These are phyloP conservation scores for Pseudoscleropodium purum DNA, from an alignment of 225 moss, liverwort and hornwort species.

Conservation along the genomic window DNA sequence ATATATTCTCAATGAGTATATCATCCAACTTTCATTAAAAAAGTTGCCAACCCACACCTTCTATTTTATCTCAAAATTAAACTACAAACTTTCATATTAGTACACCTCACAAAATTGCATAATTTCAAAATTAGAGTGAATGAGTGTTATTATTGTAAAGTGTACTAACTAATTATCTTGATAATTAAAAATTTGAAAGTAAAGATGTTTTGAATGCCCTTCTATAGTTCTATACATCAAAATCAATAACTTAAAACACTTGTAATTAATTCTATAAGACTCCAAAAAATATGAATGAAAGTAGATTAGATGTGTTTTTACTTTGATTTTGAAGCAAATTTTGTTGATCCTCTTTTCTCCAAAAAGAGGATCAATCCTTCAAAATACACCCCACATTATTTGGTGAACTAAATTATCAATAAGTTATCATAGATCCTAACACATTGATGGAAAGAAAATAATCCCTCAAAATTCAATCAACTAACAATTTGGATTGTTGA, in stretches of 20 bases:
- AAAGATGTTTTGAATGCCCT: background rate
- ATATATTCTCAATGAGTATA: background rate
- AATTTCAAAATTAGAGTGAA: background rate
- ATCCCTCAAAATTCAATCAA: background rate
- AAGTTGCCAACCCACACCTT: too few relatives aligned
- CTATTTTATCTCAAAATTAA: background rate
- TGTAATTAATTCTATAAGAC: background rate
- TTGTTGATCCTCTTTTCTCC: background rate
- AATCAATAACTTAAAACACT: background rate
- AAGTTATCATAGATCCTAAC: accelerated
- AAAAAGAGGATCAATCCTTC: background rate
- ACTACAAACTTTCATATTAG: background rate
- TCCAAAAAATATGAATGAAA: background rate
- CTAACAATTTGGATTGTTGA: background rate
- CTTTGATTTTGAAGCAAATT: background rate
- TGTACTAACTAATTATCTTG: background rate
- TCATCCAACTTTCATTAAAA: background rate
- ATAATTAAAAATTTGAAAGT: background rate
- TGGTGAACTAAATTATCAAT: background rate
- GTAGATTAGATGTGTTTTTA: accelerated
- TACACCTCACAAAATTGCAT: background rate
- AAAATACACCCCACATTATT: background rate
- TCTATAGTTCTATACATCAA: background rate
- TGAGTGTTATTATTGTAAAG: background rate
- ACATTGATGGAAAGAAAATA: background rate